Evolutionary conservation across 305 asterid genomes (phyloP).

Genomic region (Fraxinus angustifolia): DNA sequence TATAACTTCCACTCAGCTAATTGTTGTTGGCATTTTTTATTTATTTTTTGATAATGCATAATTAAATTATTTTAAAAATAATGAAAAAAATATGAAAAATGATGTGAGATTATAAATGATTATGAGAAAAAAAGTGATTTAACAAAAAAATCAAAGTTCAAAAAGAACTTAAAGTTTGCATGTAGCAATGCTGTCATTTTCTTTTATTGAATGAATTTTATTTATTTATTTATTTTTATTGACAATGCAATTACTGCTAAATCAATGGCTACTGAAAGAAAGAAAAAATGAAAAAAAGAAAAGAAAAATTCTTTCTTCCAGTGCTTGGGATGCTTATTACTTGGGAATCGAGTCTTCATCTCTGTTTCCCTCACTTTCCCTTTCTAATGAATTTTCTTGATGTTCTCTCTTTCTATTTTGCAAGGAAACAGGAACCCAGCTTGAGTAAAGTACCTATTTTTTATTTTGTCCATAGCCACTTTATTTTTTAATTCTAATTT

Average conservation of each 20-base stretch:
- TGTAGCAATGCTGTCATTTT: not conserved
- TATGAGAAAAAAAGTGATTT: too few species aligned
- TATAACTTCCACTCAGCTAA: not conserved
- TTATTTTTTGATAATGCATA: too few species aligned
- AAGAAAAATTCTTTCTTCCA: not conserved
- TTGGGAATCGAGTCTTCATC: conserved; percentile 35
- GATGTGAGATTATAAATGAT: too few species aligned
- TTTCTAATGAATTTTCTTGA: conserved; percentile 13
- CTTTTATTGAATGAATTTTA: not conserved
- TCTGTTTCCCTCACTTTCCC: conserved; percentile 16
- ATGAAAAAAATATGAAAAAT: too few species aligned
- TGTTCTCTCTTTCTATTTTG: conserved; percentile 5
- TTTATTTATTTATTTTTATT: too few species aligned
- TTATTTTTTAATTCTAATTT: too few species aligned
- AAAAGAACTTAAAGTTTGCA: not conserved
- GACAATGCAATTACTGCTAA: not conserved
- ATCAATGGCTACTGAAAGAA: not conserved
- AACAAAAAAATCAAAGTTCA: too few species aligned
- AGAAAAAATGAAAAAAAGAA: not conserved
- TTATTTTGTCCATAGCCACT: not conserved
- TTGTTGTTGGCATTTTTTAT: not conserved
- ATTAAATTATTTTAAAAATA: too few species aligned
- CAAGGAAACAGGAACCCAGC: conserved; percentile 20
- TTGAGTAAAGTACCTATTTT: not conserved
- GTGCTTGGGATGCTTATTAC: conserved; percentile 42